Evolutionary conservation across 352 stramenopile genomes (phyloP), one percentile per base, ranked within the genome.

Genomic region (Phytophthora citrophthora): DNA sequence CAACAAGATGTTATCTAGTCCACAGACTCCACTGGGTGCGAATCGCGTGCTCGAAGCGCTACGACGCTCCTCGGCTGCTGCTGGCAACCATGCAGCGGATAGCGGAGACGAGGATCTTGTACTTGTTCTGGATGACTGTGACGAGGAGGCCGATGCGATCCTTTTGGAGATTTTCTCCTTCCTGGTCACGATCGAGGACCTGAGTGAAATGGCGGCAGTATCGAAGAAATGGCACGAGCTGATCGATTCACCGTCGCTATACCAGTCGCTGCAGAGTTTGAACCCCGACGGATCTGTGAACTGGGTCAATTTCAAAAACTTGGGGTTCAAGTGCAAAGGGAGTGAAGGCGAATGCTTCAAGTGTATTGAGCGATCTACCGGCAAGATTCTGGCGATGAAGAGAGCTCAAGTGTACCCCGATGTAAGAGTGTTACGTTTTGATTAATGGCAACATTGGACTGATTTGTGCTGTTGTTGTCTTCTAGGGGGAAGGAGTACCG

Each of bases 301-400:
- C 44, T 90, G 79, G 79, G 61, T 83, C 38, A 91, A 89, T 61
- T 93, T 94, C 50, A 86, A 89, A 43, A 93, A 91, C 49, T 54
- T 94, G 10, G 82, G 86, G 9, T 83, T 94, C 60, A 94, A 94
- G 56, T 91, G 90, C 79, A 91, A 89, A 55, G 83, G 87, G 31
- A 94, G 81, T 1, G 85, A 95, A 59, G 87, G 87, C 41, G 89
- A 76, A 7, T 93, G 83, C 49, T 93, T 91, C 63, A 93, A 91
- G 57, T 90, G 86, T 50, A 72, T 78, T 61, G 80, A 95, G 57
- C 74, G 86, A 4, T 88, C 81, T 27, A 88, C 81, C 0, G 86
- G 86, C 16, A 88, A 86, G 47, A 77, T 91, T 24, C 51, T 92
- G 15, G 85, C 84, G 1, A 91, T 94, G 81, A 93, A 93, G 61